These are phyloP conservation scores for Lactifluus echinatus DNA, from an alignment of 768 basidiomycete species.

Conservation along the genomic window DNA sequence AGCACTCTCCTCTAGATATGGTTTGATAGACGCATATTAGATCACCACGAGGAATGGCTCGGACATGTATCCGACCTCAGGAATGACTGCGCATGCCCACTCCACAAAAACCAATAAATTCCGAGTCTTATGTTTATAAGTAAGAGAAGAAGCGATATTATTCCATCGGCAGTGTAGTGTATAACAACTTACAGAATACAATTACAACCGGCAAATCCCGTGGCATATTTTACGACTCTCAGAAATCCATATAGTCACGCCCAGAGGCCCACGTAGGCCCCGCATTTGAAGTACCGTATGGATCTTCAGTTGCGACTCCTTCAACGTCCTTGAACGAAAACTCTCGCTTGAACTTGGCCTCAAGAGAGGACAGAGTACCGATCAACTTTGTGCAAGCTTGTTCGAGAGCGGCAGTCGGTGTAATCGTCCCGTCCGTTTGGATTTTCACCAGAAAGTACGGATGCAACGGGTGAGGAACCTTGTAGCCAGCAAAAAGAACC, in stretches of 20 bases:
- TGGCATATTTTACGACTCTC: background rate
- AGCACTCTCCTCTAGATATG: too few relatives aligned
- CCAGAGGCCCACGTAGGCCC: constrained; percentile 21
- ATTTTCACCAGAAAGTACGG: constrained; percentile 92
- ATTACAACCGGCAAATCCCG: constrained; percentile 3
- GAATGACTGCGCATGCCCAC: too few relatives aligned
- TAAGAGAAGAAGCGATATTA: too few relatives aligned
- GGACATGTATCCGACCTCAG: too few relatives aligned
- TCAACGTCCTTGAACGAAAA: constrained; percentile 74
- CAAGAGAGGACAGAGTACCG: constrained; percentile 46
- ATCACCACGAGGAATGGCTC: too few relatives aligned
- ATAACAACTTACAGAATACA: too few relatives aligned
- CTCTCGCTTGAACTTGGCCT: constrained; percentile 73
- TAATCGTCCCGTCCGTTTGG: constrained; percentile 83
- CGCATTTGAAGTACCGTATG: constrained; percentile 24
- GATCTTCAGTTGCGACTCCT: constrained; percentile 28
- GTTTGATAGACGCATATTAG: too few relatives aligned
- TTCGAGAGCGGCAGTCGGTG: constrained; percentile 77
- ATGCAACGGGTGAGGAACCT: constrained; percentile 93
- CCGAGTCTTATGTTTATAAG: too few relatives aligned
- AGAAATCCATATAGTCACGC: constrained; percentile 25
- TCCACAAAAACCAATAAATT: too few relatives aligned
- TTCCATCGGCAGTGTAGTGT: too few relatives aligned
- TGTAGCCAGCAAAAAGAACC: constrained; percentile 95
- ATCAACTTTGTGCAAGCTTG: constrained; percentile 80